These are phyloP conservation scores for Arachnopeziza araneosa DNA, from an alignment of 2,329 filamentous ascomycete genomes.

Conservation along the genomic window DNA sequence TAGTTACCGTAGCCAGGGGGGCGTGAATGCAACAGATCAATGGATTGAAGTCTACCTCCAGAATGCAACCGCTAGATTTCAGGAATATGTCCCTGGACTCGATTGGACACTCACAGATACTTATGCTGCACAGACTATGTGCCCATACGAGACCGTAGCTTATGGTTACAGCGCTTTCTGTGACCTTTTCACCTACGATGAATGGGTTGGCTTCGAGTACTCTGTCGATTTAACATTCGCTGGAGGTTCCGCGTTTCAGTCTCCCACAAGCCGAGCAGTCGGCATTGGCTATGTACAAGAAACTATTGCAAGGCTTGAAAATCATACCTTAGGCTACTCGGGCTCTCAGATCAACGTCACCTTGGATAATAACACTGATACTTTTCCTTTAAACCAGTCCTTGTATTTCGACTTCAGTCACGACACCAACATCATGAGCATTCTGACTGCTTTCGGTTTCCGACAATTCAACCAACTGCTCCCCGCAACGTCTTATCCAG, in stretches of 20 bases:
- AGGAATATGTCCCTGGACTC: constrained; percentile 47
- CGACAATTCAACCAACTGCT: constrained; percentile 60
- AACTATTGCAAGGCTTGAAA: constrained; percentile 62
- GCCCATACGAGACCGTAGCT: constrained; percentile 68
- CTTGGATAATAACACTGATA: constrained; percentile 59
- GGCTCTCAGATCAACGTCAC: constrained; percentile 63
- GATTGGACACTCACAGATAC: constrained; percentile 60
- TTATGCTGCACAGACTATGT: constrained; percentile 65
- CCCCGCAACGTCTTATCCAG: constrained; percentile 48
- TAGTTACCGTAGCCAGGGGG: constrained; percentile 40
- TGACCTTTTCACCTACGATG: constrained; percentile 66
- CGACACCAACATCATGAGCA: constrained; percentile 66
- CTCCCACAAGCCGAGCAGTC: constrained; percentile 50
- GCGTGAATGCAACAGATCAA: constrained; percentile 46
- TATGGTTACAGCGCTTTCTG: constrained; percentile 73
- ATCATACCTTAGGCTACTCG: constrained; percentile 56
- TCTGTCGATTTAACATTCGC: constrained; percentile 61
- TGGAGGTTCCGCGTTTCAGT: constrained; percentile 37
- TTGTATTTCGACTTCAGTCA: constrained; percentile 76
- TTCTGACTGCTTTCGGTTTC: constrained; percentile 68
- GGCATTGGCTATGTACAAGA: constrained; percentile 71
- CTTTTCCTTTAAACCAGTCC: constrained; percentile 68
- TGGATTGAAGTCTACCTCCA: constrained; percentile 62
- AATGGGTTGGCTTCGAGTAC: constrained; percentile 71
- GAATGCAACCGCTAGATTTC: constrained; percentile 56